Percentiles rank a stretch among this genome's conserved stretches.
phyloP scores from a whole-genome alignment of 208 protist species.

The Phytomonas francai region DNA sequence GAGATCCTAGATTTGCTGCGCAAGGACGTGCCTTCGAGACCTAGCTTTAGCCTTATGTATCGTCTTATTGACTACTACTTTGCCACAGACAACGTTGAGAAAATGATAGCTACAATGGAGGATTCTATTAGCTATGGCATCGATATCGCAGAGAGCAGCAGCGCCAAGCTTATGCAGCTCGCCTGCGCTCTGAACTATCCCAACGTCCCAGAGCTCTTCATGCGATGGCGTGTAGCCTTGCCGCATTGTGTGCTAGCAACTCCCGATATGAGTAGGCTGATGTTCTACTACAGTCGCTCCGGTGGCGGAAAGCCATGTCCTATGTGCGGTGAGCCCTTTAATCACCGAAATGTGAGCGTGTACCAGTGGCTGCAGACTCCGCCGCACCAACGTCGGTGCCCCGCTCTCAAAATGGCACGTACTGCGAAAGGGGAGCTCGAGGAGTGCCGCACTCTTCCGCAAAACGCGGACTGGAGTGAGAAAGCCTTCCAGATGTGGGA shows the following conservation, averaged over 20 bases:
- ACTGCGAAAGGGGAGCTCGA: slow-evolving; percentile 72
- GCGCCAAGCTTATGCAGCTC: slow-evolving; percentile 87
- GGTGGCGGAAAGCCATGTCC: slow-evolving; percentile 75
- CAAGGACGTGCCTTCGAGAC: slow-evolving; percentile 58
- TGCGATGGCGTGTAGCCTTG: slow-evolving; percentile 68
- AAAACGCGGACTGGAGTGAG: slow-evolving; percentile 71
- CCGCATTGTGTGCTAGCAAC: slow-evolving; percentile 86
- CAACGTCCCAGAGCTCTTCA: slow-evolving; percentile 67
- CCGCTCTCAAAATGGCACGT: slow-evolving; percentile 46
- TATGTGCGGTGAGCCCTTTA: slow-evolving; percentile 76
- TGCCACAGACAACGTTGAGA: slow-evolving; percentile 85
- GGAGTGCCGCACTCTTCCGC: slow-evolving; percentile 51
- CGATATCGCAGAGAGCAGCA: slow-evolving; percentile 77
- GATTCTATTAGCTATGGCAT: slow-evolving; percentile 66
- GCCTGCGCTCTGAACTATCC: slow-evolving; percentile 82
- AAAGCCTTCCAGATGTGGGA: slow-evolving; percentile 61
- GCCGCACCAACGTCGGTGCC: slow-evolving; percentile 71
- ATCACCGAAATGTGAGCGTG: slow-evolving; percentile 77
- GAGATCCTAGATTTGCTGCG: slow-evolving; percentile 72
- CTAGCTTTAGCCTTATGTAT: slow-evolving; percentile 79
- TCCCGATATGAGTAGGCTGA: slow-evolving; percentile 82
- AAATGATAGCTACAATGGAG: slow-evolving; percentile 88
- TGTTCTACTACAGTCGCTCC: slow-evolving; percentile 80
- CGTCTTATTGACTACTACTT: slow-evolving; percentile 90
- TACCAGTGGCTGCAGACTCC: slow-evolving; percentile 81